Evolutionary conservation across 306 rosid genomes (phyloP).

Genomic region (Biancaea sappan): DNA sequence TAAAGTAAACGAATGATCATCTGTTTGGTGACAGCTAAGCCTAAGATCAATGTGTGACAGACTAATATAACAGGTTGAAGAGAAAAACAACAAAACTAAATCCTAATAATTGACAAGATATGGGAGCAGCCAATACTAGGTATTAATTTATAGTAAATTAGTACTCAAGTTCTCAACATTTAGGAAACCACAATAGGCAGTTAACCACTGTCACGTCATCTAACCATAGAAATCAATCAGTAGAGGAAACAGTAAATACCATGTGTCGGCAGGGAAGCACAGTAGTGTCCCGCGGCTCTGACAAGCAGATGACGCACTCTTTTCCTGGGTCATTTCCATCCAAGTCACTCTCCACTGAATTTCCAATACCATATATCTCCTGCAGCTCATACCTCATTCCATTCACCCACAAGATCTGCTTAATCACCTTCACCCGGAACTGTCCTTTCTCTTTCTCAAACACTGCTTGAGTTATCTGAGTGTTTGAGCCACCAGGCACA

Average conservation of each 20-base stretch:
- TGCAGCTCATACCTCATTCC: slow-evolving; percentile 88
- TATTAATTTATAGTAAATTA: slow-evolving; percentile 9
- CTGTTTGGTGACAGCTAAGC: slow-evolving; percentile 4
- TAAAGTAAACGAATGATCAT: neutral
- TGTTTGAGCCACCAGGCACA: slow-evolving; percentile 48
- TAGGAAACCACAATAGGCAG: slow-evolving; percentile 9
- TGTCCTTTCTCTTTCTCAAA: slow-evolving; percentile 92
- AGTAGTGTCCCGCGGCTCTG: slow-evolving; percentile 94
- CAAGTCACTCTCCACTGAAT: slow-evolving; percentile 77
- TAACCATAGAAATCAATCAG: slow-evolving; percentile 20
- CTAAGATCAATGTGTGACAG: neutral
- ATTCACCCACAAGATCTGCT: slow-evolving; percentile 93
- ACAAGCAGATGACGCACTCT: slow-evolving; percentile 97
- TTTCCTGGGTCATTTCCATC: slow-evolving; percentile 92
- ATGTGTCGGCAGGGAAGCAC: slow-evolving; percentile 99
- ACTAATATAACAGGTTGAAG: neutral
- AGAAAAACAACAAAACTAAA: neutral
- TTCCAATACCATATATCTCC: slow-evolving; percentile 95
- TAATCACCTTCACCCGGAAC: slow-evolving; percentile 72
- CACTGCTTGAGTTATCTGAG: slow-evolving; percentile 91
- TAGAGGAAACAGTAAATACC: slow-evolving; percentile 56
- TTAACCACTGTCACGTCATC: slow-evolving; percentile 17
- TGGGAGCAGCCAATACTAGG: neutral
- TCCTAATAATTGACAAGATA: neutral
- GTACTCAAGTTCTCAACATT: slow-evolving; percentile 4